Evolutionary conservation across 2,329 filamentous ascomycete species (phyloP).

Genomic region (Mycosphaerella arachidis): DNA sequence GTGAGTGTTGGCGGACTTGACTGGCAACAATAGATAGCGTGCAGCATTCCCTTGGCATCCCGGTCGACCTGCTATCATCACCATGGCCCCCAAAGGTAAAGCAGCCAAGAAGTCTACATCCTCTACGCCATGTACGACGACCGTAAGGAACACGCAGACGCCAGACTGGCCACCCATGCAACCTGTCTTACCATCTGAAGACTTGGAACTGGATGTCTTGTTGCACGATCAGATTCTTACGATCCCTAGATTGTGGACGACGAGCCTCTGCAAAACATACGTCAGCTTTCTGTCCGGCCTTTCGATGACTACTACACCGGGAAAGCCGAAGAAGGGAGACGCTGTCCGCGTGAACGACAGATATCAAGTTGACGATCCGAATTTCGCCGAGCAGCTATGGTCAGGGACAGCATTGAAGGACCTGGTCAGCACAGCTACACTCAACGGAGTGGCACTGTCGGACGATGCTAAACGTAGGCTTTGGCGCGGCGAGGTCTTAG

Average conservation of each 20-base stretch:
- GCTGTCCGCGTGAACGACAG: slow-evolving; percentile 85
- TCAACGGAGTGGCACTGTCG: slow-evolving; percentile 28
- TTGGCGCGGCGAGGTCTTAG: slow-evolving; percentile 80
- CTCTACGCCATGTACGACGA: not conserved
- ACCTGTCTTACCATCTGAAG: slow-evolving; percentile 61
- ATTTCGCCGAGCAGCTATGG: slow-evolving; percentile 74
- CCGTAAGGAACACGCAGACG: not conserved
- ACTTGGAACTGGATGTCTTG: slow-evolving; percentile 57
- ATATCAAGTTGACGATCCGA: slow-evolving; percentile 72
- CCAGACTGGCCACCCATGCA: slow-evolving; percentile 69
- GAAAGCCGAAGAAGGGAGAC: slow-evolving; percentile 71
- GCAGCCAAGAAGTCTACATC: not conserved
- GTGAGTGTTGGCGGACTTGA: too few species aligned
- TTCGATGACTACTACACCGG: slow-evolving; percentile 71
- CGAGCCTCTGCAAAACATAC: slow-evolving; percentile 69
- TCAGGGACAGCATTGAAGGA: slow-evolving; percentile 68
- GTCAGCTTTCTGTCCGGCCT: slow-evolving; percentile 67
- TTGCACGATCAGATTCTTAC: slow-evolving; percentile 66
- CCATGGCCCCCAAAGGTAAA: slow-evolving; percentile 13
- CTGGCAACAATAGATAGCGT: too few species aligned
- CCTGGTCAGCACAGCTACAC: slow-evolving; percentile 42
- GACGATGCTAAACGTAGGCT: slow-evolving; percentile 35
- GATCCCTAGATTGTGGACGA: slow-evolving; percentile 69
- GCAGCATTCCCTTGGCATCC: too few species aligned
- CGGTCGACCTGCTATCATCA: not conserved